Evolutionary conservation across 1,139 yeast genomes (phyloP).

Genomic region (Insectozyma bohioensis): DNA sequence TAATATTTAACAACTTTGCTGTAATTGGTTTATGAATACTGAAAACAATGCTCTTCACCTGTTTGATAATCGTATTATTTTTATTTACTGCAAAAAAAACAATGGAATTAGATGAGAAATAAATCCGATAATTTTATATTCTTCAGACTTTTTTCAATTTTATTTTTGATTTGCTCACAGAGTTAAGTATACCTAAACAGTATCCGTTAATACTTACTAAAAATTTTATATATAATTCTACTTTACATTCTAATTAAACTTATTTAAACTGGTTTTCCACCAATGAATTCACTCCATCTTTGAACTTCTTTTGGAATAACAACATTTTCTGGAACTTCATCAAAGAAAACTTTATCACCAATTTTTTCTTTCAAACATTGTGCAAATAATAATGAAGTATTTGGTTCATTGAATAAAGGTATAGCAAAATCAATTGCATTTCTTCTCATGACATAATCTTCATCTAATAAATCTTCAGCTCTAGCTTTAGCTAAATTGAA

Average conservation of each 20-base stretch:
- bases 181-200: too few species aligned
- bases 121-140: too few species aligned
- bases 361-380: constrained; percentile 76
- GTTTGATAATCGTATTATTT: too few species aligned
- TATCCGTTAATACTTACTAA: too few species aligned
- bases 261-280: constrained; percentile 26
- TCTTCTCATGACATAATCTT: constrained; percentile 97
- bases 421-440: constrained; percentile 97
- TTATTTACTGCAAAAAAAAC: too few species aligned
- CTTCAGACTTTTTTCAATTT: too few species aligned
- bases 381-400: constrained; percentile 86
- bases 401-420: constrained; percentile 94
- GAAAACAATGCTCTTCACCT: too few species aligned
- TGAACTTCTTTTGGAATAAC: constrained; percentile 79
- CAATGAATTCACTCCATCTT: constrained; percentile 96
- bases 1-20: too few species aligned
- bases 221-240: too few species aligned
- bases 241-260: background rate
- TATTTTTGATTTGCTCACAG: too few species aligned
- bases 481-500: constrained; percentile 89
- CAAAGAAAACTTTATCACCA: constrained; percentile 50
- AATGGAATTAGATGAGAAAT: too few species aligned
- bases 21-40: too few species aligned
- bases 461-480: constrained; percentile 80
- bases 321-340: constrained; percentile 43